Evolutionary conservation across 2,329 filamentous ascomycete genomes (phyloP).

Genomic region (Rutstroemia sp.): DNA sequence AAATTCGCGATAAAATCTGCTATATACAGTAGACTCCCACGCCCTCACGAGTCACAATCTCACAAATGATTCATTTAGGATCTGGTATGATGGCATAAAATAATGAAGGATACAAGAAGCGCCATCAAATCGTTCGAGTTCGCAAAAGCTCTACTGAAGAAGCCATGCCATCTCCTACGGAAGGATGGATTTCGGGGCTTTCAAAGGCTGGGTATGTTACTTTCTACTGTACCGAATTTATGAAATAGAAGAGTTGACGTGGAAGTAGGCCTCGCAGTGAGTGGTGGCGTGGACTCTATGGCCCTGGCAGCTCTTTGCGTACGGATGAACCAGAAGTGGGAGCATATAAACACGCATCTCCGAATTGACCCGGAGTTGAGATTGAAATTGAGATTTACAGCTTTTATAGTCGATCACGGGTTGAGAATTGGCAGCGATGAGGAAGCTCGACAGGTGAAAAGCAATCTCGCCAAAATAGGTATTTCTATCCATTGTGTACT

Average conservation of each 20-base stretch:
- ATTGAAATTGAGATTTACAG: constrained; percentile 32
- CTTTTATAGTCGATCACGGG: constrained; percentile 50
- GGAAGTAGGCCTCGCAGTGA: constrained; percentile 64
- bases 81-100: constrained; percentile 1
- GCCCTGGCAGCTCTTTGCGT: constrained; percentile 72
- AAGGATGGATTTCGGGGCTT: not conserved
- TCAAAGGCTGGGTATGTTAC: not conserved
- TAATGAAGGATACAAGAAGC: constrained; percentile 1
- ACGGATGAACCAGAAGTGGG: constrained; percentile 26
- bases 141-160: constrained; percentile 13
- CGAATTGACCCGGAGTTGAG: constrained; percentile 3
- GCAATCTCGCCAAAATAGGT: constrained; percentile 20
- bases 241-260: not conserved
- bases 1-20: not conserved
- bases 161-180: constrained; percentile 8
- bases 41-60: not conserved
- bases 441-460: constrained; percentile 46
- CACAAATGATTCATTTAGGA: not conserved
- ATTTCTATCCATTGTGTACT: not conserved
- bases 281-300: constrained; percentile 97
- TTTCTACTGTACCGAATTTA: too few relatives aligned
- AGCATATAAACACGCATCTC: not conserved
- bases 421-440: constrained; percentile 43
- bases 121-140: constrained; percentile 15
- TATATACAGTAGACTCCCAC: not conserved